Conservation (phyloP, 192 early-diverging fungal species). For the Gorgonomyces haynaldii region DNA sequence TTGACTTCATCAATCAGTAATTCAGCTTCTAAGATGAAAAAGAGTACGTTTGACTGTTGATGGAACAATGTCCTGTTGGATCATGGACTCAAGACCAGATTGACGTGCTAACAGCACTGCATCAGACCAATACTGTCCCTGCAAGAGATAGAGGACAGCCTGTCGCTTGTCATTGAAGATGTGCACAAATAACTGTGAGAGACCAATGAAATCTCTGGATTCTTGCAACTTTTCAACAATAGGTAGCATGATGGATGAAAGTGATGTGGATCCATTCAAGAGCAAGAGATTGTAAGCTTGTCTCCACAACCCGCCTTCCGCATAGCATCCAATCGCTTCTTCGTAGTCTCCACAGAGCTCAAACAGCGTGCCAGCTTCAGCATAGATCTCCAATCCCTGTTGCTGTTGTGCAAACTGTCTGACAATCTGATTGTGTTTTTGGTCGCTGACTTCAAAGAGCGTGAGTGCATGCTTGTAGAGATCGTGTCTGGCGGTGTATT, state of each 20-base stretch:
- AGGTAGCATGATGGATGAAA: too few relatives aligned
- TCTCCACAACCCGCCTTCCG: too few relatives aligned
- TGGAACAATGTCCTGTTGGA: too few relatives aligned
- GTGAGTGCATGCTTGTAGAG: constrained; percentile 52
- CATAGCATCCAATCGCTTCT: constrained; percentile 49
- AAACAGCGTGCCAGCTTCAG: constrained; percentile 51
- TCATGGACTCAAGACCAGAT: too few relatives aligned
- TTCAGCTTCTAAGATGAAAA: constrained; percentile 3
- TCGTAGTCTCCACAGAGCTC: constrained; percentile 43
- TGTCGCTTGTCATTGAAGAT: constrained; percentile 54
- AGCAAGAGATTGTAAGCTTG: too few relatives aligned
- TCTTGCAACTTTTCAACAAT: too few relatives aligned
- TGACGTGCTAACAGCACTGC: constrained; percentile 9
- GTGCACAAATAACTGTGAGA: too few relatives aligned
- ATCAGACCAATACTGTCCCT: constrained; percentile 55
- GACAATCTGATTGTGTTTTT: constrained; percentile 32
- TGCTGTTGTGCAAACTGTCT: constrained; percentile 55
- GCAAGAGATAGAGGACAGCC: too few relatives aligned
- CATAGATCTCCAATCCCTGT: constrained; percentile 37
- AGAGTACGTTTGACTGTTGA: too few relatives aligned
- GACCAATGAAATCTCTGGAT: too few relatives aligned
- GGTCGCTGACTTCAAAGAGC: constrained; percentile 34
- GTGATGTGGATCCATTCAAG: too few relatives aligned
- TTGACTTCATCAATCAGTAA: constrained; percentile 50
- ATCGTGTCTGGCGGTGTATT: constrained; percentile 52